Conservation (phyloP, 805 yeast genomes). For the Barnettozyma salicaria region DNA sequence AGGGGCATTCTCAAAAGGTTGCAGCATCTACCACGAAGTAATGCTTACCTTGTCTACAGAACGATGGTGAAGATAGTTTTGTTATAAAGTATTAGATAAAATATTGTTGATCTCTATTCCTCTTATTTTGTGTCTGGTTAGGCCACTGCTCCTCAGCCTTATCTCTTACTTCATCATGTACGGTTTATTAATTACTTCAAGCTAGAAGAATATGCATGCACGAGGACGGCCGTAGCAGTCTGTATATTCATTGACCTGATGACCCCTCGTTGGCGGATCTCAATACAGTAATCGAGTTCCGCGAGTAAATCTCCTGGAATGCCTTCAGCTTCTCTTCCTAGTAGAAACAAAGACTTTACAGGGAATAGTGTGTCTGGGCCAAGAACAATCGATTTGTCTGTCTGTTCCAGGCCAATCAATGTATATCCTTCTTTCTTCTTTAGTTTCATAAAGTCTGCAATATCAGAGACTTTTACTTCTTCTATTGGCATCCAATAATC, state of each 20-base stretch:
- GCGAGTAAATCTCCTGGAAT: constrained; percentile 80
- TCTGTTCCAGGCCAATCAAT: constrained; percentile 85
- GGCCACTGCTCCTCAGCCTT: not conserved
- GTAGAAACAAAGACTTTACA: constrained; percentile 62
- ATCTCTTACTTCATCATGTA: not conserved
- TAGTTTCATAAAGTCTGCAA: constrained; percentile 48
- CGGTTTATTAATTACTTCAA: not conserved
- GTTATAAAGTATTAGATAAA: no score
- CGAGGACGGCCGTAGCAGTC: constrained; percentile 92
- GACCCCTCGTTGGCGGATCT: constrained; percentile 88
- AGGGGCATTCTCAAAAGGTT: constrained; percentile 7
- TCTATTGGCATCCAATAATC: constrained; percentile 93
- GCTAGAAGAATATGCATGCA: constrained; percentile 69
- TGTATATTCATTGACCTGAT: constrained; percentile 95
- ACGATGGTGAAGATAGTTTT: no score
- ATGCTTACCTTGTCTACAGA: not conserved
- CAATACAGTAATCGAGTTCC: constrained; percentile 80
- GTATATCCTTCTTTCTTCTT: constrained; percentile 79
- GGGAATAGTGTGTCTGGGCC: constrained; percentile 67
- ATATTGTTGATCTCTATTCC: no score
- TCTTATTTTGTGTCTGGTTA: no score
- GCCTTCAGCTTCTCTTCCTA: constrained; percentile 89
- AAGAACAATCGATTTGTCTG: constrained; percentile 77
- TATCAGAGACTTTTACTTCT: constrained; percentile 58
- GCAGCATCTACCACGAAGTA: no score